Base-by-base conservation (phyloP, 2,329 filamentous ascomycete genomes). In the Nothomitra cinnamomea region DNA sequence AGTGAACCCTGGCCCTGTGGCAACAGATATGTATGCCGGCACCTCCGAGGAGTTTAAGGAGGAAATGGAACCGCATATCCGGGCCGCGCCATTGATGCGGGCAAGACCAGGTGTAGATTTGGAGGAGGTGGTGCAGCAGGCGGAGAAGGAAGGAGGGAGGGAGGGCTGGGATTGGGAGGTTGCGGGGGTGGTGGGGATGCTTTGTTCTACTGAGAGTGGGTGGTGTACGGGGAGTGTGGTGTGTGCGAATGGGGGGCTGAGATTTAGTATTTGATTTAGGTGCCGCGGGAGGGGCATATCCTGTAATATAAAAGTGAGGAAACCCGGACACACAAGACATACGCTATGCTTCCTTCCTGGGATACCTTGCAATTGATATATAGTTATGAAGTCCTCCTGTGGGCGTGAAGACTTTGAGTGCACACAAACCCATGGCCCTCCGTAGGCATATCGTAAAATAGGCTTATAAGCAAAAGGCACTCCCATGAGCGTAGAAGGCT, bases 221-320 rank as follows among this genome's bases (percentile, higher is more conserved):
- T 90, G 85, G 85, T 82, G 79, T 62, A 92, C 85, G 0, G 86
- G 86, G 1, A 83, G 82, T 65, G 82, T 88, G 22, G 77, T 92
- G 2, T 85, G 82, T 68, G 84, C 85, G 6, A 90, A 90, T 63
- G 86, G 86, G 1, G 86, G 86, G 5, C 81, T 87, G 78, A 35
- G n/a, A 15, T 48, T 48, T 17, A 25, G 43, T 45, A 1, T 45
- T 13, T 45, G 19, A 22, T 3, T 32, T 32, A 4, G 5, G 28
- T 4, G 28, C 10, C 28, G 4, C 28, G 28, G 28, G 28, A 10
- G 28, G n/a, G n/a, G n/a, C n/a, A n/a, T n/a, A n/a, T n/a, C n/a
- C n/a, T n/a, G n/a, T n/a, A n/a, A n/a, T n/a, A n/a, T n/a, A n/a
- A n/a, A n/a, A n/a, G n/a, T n/a, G n/a, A n/a, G n/a, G n/a, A n/a